phyloP scores from a whole-genome alignment of 345 rosid genomes.

The Eucalyptus leucophloia region DNA sequence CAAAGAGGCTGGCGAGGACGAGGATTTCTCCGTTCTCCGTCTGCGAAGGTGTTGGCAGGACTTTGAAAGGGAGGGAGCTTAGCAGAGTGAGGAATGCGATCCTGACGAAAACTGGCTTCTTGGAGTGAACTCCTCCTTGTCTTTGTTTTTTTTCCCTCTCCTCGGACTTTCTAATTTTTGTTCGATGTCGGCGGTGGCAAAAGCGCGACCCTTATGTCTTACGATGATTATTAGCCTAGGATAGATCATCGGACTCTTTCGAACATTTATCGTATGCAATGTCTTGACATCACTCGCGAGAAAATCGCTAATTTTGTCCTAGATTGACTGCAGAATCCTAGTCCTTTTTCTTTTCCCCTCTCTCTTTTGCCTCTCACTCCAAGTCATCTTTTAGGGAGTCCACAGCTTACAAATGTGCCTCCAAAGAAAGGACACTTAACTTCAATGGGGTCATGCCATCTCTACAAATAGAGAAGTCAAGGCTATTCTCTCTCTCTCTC shows the following conservation, averaged over 20 bases:
- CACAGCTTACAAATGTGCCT: neutral
- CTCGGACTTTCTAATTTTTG: neutral
- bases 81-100: constrained; percentile 87
- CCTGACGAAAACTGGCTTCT: constrained; percentile 79
- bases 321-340: neutral
- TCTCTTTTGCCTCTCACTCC: neutral
- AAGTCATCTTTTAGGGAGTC: neutral
- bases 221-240: neutral
- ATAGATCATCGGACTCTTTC: neutral
- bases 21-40: constrained; percentile 85
- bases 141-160: neutral
- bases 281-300: neutral
- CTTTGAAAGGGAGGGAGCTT: constrained; percentile 96
- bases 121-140: constrained; percentile 28
- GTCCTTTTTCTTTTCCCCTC: neutral
- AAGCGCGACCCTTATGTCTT: neutral
- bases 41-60: constrained; percentile 90
- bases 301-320: neutral
- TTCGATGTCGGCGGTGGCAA: neutral
- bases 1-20: constrained; percentile 66
- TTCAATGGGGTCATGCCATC: neutral
- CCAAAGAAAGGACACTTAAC: neutral
- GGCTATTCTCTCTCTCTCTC: neutral
- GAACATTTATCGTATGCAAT: neutral
- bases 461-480: neutral